Evolutionary conservation across 2,329 filamentous ascomycete genomes (phyloP), one percentile per base, ranked within the genome.

Genomic region (Neodidymelliopsis sp.): DNA sequence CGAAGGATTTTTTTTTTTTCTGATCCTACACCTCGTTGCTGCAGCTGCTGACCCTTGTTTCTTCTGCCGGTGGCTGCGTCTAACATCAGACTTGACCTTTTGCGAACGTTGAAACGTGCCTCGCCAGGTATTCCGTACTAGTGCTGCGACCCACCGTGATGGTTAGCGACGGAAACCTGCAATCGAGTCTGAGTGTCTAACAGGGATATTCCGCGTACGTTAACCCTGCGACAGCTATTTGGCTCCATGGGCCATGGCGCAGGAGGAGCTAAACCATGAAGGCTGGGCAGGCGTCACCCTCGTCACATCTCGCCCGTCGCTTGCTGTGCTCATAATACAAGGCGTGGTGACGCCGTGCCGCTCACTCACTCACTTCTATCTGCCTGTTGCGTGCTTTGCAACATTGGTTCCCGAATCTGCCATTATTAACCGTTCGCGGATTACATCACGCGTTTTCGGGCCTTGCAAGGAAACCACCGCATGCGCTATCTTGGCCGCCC

Each of bases 281-380:
- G 47, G 40, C 47, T 44, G 35, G 46, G 46, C 46, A 43, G 46
- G 47, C 47, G 40, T 50, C 47, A 50, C 47, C 22, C 45, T 50
- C 47, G 40, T 50, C 47, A 41, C 36, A 36, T 24, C 22, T 22
- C 23, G 35, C 19, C 23, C 16, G 20, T 37, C 31, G 20, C 31
- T 22, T 27, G 34, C 40, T 22, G 25, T 43, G 40, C 15, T 30
- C 35, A 40, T 50, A 45, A 50, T 27, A 36, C n/a, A 16, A 47
- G 36, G 36, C 30, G 30, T 29, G 7, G 23, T 33, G 36, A 29
- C 34, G 43, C 39, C 16, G 43, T 49, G 24, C 19, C 38, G 34
- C 23, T 37, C 36, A 13, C 20, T 28, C 15, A 13, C 20, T 28
- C 15, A 13, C n/a, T 31, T 8, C 29, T 27, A 15, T 24, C 23